These are phyloP conservation scores for Fusarium tricinctum DNA, from an alignment of 2,329 filamentous ascomycete genomes.

Conservation along the genomic window DNA sequence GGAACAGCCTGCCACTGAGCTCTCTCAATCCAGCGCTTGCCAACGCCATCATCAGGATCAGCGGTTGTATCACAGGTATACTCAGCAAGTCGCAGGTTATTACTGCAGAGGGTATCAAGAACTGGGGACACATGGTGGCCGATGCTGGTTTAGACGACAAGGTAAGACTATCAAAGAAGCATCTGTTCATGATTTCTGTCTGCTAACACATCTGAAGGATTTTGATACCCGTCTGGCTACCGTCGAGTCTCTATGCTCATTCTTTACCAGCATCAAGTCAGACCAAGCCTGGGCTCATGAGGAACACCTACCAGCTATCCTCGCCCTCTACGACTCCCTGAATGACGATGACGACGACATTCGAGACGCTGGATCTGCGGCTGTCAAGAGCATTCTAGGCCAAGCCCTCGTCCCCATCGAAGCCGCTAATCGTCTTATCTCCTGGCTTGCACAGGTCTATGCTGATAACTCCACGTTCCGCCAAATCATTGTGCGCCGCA, in stretches of 20 bases:
- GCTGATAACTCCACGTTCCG: conserved; percentile 55
- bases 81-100: conserved; percentile 45
- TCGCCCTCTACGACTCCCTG: conserved; percentile 80
- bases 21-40: conserved; percentile 63
- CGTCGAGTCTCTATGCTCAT: conserved; percentile 66
- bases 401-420: conserved; percentile 62
- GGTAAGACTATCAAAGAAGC: conserved; percentile 51
- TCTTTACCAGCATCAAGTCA: conserved; percentile 55
- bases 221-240: conserved; percentile 76
- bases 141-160: conserved; percentile 64
- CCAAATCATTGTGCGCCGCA: conserved; percentile 58
- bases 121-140: conserved; percentile 66
- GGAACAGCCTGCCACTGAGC: conserved; percentile 56
- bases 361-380: conserved; percentile 72
- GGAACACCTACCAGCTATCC: conserved; percentile 67
- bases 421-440: conserved; percentile 61
- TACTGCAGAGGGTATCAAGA: conserved; percentile 44
- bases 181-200: conserved; percentile 42
- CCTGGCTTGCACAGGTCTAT: conserved; percentile 58
- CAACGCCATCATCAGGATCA: conserved; percentile 64
- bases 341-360: conserved; percentile 95
- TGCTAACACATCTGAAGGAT: conserved; percentile 59
- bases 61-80: conserved; percentile 61
- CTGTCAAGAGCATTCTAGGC: conserved; percentile 63
- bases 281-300: conserved; percentile 45